Percentiles rank a stretch among this genome's conserved stretches.
These are phyloP conservation scores for Alternaria consortialis DNA, from an alignment of 2,329 filamentous ascomycete genomes.

Conservation along the genomic window DNA sequence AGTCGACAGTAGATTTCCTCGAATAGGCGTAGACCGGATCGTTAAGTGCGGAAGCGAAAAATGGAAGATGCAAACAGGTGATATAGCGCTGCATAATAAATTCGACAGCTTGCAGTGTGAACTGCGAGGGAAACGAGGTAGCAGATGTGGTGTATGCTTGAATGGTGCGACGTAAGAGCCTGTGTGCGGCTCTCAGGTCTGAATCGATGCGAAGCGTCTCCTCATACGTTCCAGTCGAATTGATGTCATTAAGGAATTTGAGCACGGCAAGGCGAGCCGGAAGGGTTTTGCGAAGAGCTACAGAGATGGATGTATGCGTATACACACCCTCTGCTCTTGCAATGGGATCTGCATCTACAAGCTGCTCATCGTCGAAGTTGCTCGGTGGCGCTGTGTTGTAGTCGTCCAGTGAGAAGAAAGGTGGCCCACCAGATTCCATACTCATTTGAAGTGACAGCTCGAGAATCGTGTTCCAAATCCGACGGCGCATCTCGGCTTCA, in stretches of 20 bases:
- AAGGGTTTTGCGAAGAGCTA: conserved; percentile 50
- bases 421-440: conserved; percentile 48
- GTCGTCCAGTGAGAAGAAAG: conserved; percentile 46
- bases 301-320: conserved; percentile 50
- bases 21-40: conserved; percentile 39
- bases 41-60: conserved; percentile 29
- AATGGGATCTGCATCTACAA: conserved; percentile 37
- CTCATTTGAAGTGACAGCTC: conserved; percentile 52
- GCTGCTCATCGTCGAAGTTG: conserved; percentile 55
- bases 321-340: conserved; percentile 38
- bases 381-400: conserved; percentile 51
- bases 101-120: conserved; percentile 33
- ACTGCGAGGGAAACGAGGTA: conserved; percentile 10
- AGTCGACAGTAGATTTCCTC: conserved; percentile 36
- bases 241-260: conserved; percentile 41
- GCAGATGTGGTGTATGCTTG: conserved; percentile 14
- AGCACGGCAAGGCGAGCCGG: conserved; percentile 49
- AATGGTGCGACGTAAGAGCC: conserved; percentile 27
- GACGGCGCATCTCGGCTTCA: conserved; percentile 41
- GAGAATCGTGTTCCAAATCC: conserved; percentile 48
- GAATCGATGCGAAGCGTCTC: conserved; percentile 39
- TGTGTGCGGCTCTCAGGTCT: conserved; percentile 31
- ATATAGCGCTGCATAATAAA: conserved; percentile 42
- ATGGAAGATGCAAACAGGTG: conserved; percentile 37
- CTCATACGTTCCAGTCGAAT: conserved; percentile 34